Evolutionary conservation across 352 stramenopile species (phyloP), one percentile per base, ranked within the genome.

Genomic region (Globisporangium parvum): DNA sequence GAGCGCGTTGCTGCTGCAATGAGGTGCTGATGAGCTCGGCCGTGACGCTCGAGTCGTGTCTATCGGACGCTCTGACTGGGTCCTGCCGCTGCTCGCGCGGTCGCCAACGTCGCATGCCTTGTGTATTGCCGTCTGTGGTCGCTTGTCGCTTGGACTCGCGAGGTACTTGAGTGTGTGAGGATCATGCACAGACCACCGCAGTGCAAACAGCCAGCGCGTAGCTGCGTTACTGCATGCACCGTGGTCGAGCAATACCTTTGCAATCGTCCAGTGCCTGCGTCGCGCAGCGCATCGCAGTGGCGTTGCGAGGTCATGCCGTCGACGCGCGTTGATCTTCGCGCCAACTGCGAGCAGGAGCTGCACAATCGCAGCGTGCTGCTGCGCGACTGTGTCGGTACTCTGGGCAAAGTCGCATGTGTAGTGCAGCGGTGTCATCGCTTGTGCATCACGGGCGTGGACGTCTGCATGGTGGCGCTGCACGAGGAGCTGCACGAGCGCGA

Each of bases 371-470:
- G 69, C 56, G 21, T 73, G 67, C 2, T 20, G 23, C 11, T 12
- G 47, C 46, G 62, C 62, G 31, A 60, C 53, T 18, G 33, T 1
- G 10, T 20, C 51, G 31, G 48, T 55, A 54, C 54, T 44, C 49
- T 21, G 74, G 31, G 31, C 10, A 10, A 12, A 73, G 47, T 73
- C 62, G 20, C 65, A 65, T 3, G 69, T 63, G 37, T 71, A 58
- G 42, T 83, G 70, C 28, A 83, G 62, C 20, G 66, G 47, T 2
- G 73, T 80, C 63, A 78, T 76, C 24, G 70, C 70, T 11, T 55
- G 53, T 0, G 54, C 47, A n/a, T 78, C 72, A 0, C 55, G 55
- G 0, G 56, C 52, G 24, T 69, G 58, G 11, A 71, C 60, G 10
- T 69, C 55, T 10, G 48, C 47, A 4, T 50, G 61, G 35, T 62